These are phyloP conservation scores for Sambucus nigra DNA, from an alignment of 129 eudicot species.

Conservation along the genomic window DNA sequence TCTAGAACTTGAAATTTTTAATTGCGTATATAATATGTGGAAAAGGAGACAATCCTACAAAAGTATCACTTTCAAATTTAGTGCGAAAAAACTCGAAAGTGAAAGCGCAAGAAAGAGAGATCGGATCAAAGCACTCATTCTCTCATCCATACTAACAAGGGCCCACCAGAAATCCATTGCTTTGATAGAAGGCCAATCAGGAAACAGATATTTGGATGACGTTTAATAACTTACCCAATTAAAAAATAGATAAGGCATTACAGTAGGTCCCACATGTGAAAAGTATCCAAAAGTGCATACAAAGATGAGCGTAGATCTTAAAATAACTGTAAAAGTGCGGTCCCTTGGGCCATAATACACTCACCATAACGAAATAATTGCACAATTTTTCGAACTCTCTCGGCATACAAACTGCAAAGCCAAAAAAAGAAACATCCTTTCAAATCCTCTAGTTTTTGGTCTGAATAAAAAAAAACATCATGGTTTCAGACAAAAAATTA, in stretches of 20 bases:
- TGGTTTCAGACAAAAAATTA: slow-evolving; percentile 32
- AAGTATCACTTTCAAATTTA: not conserved
- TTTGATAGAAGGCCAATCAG: slow-evolving; percentile 48
- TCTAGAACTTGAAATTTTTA: too few species aligned
- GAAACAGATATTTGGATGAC: slow-evolving; percentile 31
- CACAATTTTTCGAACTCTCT: slow-evolving; percentile 2
- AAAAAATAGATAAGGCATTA: slow-evolving; percentile 47
- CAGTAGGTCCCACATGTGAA: slow-evolving; percentile 30
- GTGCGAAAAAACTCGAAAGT: not conserved
- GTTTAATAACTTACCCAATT: slow-evolving; percentile 32
- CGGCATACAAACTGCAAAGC: too few species aligned
- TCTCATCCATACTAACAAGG: slow-evolving; percentile 10
- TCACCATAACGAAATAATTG: slow-evolving; percentile 10
- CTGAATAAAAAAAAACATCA: not conserved
- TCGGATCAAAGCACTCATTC: slow-evolving; percentile 1
- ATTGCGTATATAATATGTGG: not conserved
- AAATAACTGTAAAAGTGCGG: slow-evolving; percentile 17
- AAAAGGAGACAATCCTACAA: not conserved
- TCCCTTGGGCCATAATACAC: slow-evolving; percentile 16
- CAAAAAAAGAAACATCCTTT: too few species aligned
- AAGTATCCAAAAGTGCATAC: slow-evolving; percentile 16
- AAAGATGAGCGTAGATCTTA: not conserved
- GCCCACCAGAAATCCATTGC: slow-evolving; percentile 44
- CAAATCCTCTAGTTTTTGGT: not conserved
- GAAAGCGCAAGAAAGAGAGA: not conserved